Base-by-base conservation (phyloP, 768 basidiomycete species). In the Lentinula sp. region DNA sequence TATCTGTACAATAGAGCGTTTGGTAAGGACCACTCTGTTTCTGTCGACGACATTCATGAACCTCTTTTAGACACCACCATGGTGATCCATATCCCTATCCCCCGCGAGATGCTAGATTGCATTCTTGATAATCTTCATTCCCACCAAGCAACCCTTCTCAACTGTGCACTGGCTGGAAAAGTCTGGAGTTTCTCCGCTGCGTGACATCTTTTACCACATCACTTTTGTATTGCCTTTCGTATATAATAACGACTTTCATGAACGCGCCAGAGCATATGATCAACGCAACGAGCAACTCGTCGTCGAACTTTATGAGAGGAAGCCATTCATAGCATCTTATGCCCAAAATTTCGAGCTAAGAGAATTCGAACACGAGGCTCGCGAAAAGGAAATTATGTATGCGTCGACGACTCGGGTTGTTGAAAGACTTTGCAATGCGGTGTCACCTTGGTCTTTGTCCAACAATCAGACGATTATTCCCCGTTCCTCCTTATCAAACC, bases 41-140 rank as follows among this genome's bases (percentile, higher is more conserved):
- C 8, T 39, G 37, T 13, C 37, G 6, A 8, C 37, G 37, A 39
- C 37, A 39, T 39, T 39, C 1, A 39, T 28, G 28, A 28, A 28
- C 3, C 37, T 13, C 13, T 13, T 39, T 3, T 13, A 39, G 13
- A 13, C 13, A 5, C 46, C 46, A 48, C 9, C 37, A 39, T 48
- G 46, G 46, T 18, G 13, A 51, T 40, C 21, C 16, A 59, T 61
- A 15, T 67, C 40, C 16, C 62, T 61, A 15, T 65, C 42, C 52
- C 65, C 9, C 57, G 55, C 45, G 66, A 68, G 56, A 35, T 68
- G 15, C 35, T 65, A 37, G 66, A 68, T n/a, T 42, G 55, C 50
- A 62, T 67, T 13, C 56, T 67, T 15, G 66, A 68, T 58, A 50
- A 63, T 32, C 60, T 67, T 7, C 60, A 66, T 50, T 15, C 59